These are phyloP conservation scores for Plasmodium yoelii DNA, from an alignment of 169 alveolate species.

Conservation along the genomic window DNA sequence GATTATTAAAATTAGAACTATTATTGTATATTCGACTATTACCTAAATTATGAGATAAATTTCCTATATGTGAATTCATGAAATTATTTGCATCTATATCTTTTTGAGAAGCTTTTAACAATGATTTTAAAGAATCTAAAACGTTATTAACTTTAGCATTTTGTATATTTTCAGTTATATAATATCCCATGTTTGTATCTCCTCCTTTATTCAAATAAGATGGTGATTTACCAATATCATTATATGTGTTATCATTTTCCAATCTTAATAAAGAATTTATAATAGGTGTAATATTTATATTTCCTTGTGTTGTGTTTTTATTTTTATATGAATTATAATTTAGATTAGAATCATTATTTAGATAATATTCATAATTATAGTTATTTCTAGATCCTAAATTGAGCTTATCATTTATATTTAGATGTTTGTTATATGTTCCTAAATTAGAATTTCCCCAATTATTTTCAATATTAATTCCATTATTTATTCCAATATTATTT, in stretches of 20 bases:
- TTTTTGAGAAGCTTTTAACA: slow-evolving; percentile 49
- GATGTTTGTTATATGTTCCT: neutral
- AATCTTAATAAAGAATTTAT: slow-evolving; percentile 49
- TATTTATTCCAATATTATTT: neutral
- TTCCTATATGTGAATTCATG: neutral
- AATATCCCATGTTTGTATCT: neutral
- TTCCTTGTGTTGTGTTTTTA: slow-evolving; percentile 10
- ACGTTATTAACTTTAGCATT: slow-evolving; percentile 70
- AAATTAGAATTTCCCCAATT: too few relatives aligned
- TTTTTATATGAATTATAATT: neutral
- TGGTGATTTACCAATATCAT: neutral
- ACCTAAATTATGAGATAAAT: neutral
- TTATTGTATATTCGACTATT: neutral
- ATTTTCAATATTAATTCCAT: too few relatives aligned
- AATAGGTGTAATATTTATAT: slow-evolving; percentile 63
- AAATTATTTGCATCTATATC: neutral
- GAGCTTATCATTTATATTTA: neutral
- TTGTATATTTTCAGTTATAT: slow-evolving; percentile 44
- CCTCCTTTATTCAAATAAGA: neutral
- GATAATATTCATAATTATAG: neutral
- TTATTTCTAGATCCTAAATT: neutral
- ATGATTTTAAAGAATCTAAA: slow-evolving; percentile 59
- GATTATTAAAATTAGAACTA: neutral
- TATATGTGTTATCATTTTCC: slow-evolving; percentile 27
- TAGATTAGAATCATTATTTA: neutral